A percentile compares a stretch with the other conserved stretches of the same genome.
phyloP scores from a whole-genome alignment of 2,329 filamentous ascomycete genomes.

The Penicillium sp. region DNA sequence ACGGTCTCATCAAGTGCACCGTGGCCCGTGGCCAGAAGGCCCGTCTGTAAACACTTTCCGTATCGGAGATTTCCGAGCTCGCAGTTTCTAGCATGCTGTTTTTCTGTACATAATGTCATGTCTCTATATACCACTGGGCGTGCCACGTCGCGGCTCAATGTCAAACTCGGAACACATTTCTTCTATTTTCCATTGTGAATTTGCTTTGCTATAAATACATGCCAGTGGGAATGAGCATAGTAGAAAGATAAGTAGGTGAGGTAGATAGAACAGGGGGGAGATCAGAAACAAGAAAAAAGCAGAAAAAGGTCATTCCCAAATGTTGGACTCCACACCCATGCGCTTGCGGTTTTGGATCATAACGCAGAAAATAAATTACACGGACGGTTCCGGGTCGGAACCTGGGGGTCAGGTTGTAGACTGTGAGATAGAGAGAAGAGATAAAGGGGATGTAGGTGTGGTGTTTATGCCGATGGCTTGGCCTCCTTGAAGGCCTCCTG shows the following conservation, averaged over 20 bases:
- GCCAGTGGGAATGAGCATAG: slow-evolving; percentile 15
- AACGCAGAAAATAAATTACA: slow-evolving; percentile 41
- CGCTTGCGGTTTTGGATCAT: slow-evolving; percentile 44
- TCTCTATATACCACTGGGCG: slow-evolving; percentile 33
- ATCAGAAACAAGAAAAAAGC: not conserved
- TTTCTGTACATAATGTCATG: slow-evolving; percentile 33
- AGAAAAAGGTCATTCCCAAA: slow-evolving; percentile 29
- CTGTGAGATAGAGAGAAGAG: slow-evolving; percentile 17
- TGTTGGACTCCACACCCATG: slow-evolving; percentile 49
- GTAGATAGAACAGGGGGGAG: slow-evolving; percentile 1
- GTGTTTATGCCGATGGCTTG: slow-evolving; percentile 34
- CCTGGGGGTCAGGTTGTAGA: slow-evolving; percentile 1
- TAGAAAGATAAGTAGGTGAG: not conserved
- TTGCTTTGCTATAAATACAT: slow-evolving; percentile 33
- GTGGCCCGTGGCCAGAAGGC: slow-evolving; percentile 58
- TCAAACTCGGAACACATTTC: slow-evolving; percentile 24
- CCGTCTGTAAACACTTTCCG: slow-evolving; percentile 37
- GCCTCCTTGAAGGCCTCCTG: slow-evolving; percentile 45
- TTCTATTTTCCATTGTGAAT: slow-evolving; percentile 27
- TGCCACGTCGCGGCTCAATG: slow-evolving; percentile 18
- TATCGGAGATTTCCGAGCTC: slow-evolving; percentile 15
- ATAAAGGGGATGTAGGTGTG: slow-evolving; percentile 2
- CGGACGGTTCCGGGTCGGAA: slow-evolving; percentile 13
- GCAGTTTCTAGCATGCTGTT: slow-evolving; percentile 14
- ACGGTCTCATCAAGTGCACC: slow-evolving; percentile 93